Base-by-base conservation (phyloP, 176 grass and related monocot species). In the Puccinellia tenuiflora region DNA sequence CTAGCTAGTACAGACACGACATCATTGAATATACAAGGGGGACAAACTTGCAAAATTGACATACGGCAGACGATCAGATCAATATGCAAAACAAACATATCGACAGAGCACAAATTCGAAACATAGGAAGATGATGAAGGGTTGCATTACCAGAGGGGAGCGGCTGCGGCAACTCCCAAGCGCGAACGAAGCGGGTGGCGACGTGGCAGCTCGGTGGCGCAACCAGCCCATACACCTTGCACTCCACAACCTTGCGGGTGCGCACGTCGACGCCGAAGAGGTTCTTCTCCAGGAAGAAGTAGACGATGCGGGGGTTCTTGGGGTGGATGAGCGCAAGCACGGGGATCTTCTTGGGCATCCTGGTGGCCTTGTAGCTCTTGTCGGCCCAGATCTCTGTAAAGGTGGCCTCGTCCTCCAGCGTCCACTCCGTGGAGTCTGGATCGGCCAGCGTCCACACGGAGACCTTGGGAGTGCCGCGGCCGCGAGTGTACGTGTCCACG, bases 401-500 rank as follows among this genome's bases (percentile, higher is more conserved):
- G 5, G 5, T 20, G 43, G 12, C 78, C 18, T 21, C 20, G 60
- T 65, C 14, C 29, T 80, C 60, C 18, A 48, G 61, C 29, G 5
- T 16, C 78, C 78, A 80, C 42, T 15, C 9, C 42, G 17, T 33
- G 59, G 38, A 42, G 18, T 35, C 42, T 2, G 42, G 60, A 31
- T 79, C 77, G 40, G 20, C 8, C 29, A 78, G 78, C 78, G 78
- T 80, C 78, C 60, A 51, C 42, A 66, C 45, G 21, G 10, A 3
- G 52, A 77, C 75, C 10, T 24, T 59, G 11, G 75, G 75, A 54
- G 21, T 30, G 75, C 34, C 75, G 18, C 22, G 33, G 52, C 6
- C 61, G 61, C 61, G 61, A 64, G 29, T 17, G 61, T 33, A 64
- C 61, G 15, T 33, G 61, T 64, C 39, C 18, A 80, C 78, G 60